Conservation (phyloP, 2,329 filamentous ascomycete species). For the Fonsecaea pedrosoi region DNA sequence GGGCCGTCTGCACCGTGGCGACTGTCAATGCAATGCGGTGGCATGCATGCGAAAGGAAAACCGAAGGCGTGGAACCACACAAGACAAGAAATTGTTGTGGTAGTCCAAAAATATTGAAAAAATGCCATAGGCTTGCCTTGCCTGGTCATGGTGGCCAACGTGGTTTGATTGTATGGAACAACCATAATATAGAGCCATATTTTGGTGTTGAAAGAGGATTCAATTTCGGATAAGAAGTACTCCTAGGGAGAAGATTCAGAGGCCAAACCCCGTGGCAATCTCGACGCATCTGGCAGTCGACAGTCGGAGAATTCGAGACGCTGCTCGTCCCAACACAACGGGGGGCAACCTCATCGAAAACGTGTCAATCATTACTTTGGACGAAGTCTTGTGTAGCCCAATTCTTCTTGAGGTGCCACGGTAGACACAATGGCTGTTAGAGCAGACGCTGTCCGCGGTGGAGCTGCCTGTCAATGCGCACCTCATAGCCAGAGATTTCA, state of each 20-base stretch:
- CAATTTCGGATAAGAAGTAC: neutral
- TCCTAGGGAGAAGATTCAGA: neutral
- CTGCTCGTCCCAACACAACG: neutral
- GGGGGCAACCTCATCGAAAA: neutral
- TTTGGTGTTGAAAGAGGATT: neutral
- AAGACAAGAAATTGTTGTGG: neutral
- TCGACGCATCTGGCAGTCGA: neutral
- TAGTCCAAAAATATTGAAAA: neutral
- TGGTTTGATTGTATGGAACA: neutral
- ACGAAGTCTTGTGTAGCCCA: neutral
- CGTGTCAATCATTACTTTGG: conserved; percentile 4
- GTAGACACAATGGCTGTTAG: conserved; percentile 6
- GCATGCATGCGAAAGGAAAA: neutral
- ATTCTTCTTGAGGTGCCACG: conserved; percentile 6
- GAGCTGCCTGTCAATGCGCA: conserved; percentile 1
- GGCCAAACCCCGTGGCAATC: neutral
- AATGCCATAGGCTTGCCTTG: neutral
- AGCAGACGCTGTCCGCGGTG: conserved; percentile 7
- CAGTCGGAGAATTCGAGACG: neutral
- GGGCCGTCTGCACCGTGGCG: neutral
- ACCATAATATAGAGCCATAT: neutral
- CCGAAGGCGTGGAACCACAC: conserved; percentile 1
- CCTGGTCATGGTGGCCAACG: neutral
- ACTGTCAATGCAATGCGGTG: conserved; percentile 4
- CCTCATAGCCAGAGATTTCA: neutral